Base-by-base conservation (phyloP, 257 asterid species). In the Voacanga thouarsii region DNA sequence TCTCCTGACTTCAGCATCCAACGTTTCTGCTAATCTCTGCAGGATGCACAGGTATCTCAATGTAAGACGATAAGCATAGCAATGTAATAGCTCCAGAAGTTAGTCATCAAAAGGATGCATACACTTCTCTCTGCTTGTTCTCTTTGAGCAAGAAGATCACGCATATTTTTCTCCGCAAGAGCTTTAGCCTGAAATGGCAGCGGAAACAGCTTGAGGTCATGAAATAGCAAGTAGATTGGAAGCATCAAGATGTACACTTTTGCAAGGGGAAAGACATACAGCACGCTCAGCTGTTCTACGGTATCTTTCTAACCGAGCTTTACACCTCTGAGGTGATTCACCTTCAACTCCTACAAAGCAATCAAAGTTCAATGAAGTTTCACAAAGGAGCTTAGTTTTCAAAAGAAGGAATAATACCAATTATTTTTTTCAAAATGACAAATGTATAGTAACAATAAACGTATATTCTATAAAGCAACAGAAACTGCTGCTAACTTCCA, bases 201-300 rank as follows among this genome's bases (percentile, higher is more conserved):
- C 83, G 77, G 45, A 50, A 71, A 33, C 64, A 77, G 43, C 45
- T 57, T 75, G 7, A 74, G 49, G 75, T 55, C 72, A 41, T 67
- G 24, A 67, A 67, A 67, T 23, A n/a, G 26, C n/a, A 56, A 51
- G 56, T 43, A 44, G 59, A 39, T 61, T 9, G 49, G 59, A 59
- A 51, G 66, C 68, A 68, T 10, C 16, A 67, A 67, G 44, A 39
- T 9, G 24, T 28, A 68, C 39, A 75, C 24, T 67, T 15, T 2
- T n/a, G 56, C 78, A 18, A 59, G 71, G 74, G 77, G 86, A 79
- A 72, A 78, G 75, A 85, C 96, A 74, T 87, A 95, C 99, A 63
- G 97, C 98, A 78, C 97, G 96, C 83, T 92, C 97, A 45, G 97
- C 90, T 77, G 97, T 94, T 82, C 99, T 90, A 85, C 87, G 91